These are phyloP conservation scores for Aspergillus sergii DNA, from an alignment of 2,329 filamentous ascomycete species.

Conservation along the genomic window DNA sequence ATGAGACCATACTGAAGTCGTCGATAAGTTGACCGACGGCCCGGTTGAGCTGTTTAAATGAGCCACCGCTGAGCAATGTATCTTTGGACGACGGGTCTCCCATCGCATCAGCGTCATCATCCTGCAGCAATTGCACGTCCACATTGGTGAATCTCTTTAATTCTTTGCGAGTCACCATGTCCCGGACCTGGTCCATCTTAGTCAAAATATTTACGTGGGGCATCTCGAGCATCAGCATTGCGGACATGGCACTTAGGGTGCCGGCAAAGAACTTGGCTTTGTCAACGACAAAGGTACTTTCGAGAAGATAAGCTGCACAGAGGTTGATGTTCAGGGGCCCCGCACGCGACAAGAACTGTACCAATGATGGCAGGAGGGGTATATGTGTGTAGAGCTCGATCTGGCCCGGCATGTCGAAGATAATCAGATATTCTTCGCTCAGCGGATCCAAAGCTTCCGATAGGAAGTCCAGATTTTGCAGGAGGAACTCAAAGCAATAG, in stretches of 20 bases:
- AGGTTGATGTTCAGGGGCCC: constrained; percentile 86
- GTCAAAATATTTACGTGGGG: constrained; percentile 95
- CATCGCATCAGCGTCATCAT: constrained; percentile 56
- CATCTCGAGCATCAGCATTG: constrained; percentile 98
- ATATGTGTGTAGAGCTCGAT: constrained; percentile 99
- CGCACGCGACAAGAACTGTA: constrained; percentile 75
- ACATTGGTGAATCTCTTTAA: constrained; percentile 88
- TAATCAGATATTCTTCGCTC: constrained; percentile 93
- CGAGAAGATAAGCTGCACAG: constrained; percentile 91
- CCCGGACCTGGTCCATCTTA: constrained; percentile 97
- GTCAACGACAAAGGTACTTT: constrained; percentile 94
- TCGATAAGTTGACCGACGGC: constrained; percentile 92
- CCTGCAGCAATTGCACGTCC: constrained; percentile 78
- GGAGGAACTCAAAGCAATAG: constrained; percentile 94
- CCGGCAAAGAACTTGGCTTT: constrained; percentile 97
- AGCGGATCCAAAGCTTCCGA: constrained; percentile 80
- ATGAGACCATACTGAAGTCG: constrained; percentile 97
- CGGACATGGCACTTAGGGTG: constrained; percentile 93
- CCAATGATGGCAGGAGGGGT: constrained; percentile 82
- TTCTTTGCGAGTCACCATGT: constrained; percentile 82
- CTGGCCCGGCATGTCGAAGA: constrained; percentile 98
- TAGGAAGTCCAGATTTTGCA: constrained; percentile 92
- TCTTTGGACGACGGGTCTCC: constrained; percentile 66
- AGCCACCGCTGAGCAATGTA: constrained; percentile 75
- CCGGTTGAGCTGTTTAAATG: constrained; percentile 80